Evolutionary conservation across 192 early-diverging fungal species (phyloP), one percentile per base, ranked within the genome.

Genomic region (Coemansia javaensis): DNA sequence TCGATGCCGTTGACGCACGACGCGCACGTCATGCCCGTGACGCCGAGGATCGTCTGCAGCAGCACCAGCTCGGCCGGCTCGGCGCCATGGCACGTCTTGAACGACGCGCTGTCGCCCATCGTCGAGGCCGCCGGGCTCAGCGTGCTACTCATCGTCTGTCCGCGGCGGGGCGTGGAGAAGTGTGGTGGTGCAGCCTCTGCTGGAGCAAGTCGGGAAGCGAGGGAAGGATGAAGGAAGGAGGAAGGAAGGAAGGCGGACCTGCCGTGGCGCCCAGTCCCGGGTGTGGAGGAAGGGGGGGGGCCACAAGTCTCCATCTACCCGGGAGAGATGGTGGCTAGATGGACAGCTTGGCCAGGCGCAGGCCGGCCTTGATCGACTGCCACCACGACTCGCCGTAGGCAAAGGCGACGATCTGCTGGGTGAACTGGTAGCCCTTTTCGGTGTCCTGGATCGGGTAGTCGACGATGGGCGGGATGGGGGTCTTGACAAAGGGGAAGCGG

Each of bases 1-100:
- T 80, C 81, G 16, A 95, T 81, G 1, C 86, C 68, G 7, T 74
- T 60, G 23, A 93, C 90, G 53, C 94, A 97, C 15, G 87, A 84
- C 3, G 79, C 75, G 44, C 94, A 97, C 0, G 91, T 90, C 84
- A 97, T 86, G 7, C 94, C 94, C 1, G 75, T 57, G 32, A 93
- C 62, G 18, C 77, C 61, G 16, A 91, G 51, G 23, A 59, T 62
- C 3, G 70, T 74, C 32, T 74, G 63, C 9, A 30, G 28, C 28
- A 9, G 28, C 28, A 10, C 28, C 7, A 1, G 3, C 28, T 10
- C n/a, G n/a, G n/a, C 28, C 28, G 28, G 10, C 28, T 30, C 28
- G 28, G 1, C 1, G 28, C 28, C 10, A 9, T 30, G 10, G 28
- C 28, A 30, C 10, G 28, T 30, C 28, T 30, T 30, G 28, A 9